A percentile compares a stretch with the other conserved stretches of the same genome.
phyloP scores from a whole-genome alignment of 2,329 filamentous ascomycete genomes.

The Ramularia endophylla region DNA sequence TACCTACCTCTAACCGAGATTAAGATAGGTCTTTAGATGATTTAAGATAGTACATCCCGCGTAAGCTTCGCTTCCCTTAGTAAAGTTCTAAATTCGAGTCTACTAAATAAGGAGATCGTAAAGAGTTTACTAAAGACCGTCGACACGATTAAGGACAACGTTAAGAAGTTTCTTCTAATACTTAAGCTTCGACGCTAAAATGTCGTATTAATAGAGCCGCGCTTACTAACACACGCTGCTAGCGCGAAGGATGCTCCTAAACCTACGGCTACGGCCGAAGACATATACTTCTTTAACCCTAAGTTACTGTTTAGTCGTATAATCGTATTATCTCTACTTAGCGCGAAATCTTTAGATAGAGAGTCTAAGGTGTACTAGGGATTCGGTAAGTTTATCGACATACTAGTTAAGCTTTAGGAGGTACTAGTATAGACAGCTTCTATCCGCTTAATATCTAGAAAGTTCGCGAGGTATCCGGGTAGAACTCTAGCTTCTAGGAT shows the following conservation, averaged over 20 bases:
- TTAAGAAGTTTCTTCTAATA: neutral
- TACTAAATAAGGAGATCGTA: neutral
- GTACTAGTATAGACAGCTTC: neutral
- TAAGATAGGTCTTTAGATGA: neutral
- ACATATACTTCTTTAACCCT: neutral
- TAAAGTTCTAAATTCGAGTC: neutral
- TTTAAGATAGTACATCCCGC: neutral
- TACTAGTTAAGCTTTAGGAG: neutral
- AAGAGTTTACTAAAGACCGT: neutral
- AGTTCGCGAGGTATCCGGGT: neutral
- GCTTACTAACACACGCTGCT: neutral
- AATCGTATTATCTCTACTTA: neutral
- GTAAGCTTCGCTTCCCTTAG: neutral
- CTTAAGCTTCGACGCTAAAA: neutral
- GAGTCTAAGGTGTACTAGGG: neutral
- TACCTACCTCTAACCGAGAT: neutral
- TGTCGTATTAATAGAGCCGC: neutral
- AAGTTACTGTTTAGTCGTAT: neutral
- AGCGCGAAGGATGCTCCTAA: neutral
- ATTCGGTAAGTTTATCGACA: neutral
- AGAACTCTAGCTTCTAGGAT: too few relatives aligned
- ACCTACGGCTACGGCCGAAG: neutral
- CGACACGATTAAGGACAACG: neutral
- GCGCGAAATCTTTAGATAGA: too few relatives aligned
- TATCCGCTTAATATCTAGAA: neutral